These are phyloP conservation scores for Ustilago vetiveriae DNA, from an alignment of 1,284 basidiomycete genomes.

Conservation along the genomic window DNA sequence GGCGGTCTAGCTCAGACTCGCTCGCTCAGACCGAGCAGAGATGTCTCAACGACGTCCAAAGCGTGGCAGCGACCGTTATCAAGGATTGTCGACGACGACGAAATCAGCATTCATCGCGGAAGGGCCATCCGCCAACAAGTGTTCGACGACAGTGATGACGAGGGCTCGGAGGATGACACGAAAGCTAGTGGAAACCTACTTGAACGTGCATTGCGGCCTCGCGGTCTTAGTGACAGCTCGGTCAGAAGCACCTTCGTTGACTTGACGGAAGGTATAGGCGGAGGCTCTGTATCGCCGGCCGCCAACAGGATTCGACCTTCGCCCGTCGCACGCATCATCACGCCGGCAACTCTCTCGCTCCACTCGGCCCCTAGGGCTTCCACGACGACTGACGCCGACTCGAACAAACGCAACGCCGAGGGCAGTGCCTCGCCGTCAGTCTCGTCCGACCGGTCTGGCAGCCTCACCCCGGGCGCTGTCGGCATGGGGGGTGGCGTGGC, in stretches of 20 bases:
- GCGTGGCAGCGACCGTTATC: slow-evolving; percentile 36
- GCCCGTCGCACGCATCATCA: slow-evolving; percentile 56
- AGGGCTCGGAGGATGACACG: slow-evolving; percentile 35
- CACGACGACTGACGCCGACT: slow-evolving; percentile 1
- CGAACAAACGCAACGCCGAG: slow-evolving; percentile 8
- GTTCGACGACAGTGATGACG: slow-evolving; percentile 39
- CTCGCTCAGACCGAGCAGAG: slow-evolving; percentile 6
- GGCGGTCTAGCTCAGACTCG: slow-evolving; percentile 11
- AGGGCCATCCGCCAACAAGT: slow-evolving; percentile 41
- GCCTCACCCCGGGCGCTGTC: slow-evolving; percentile 27
- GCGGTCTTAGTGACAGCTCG: slow-evolving; percentile 63
- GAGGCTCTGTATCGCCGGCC: slow-evolving; percentile 16
- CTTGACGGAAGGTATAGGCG: slow-evolving; percentile 21
- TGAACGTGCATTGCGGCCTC: slow-evolving; percentile 43
- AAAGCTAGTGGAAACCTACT: slow-evolving; percentile 23
- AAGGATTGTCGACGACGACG: slow-evolving; percentile 60
- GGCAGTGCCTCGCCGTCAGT: slow-evolving; percentile 33
- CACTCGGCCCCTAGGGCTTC: slow-evolving; percentile 35
- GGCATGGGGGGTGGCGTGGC: slow-evolving; percentile 24
- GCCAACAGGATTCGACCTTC: slow-evolving; percentile 29
- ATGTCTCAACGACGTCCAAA: slow-evolving; percentile 6
- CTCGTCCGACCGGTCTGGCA: slow-evolving; percentile 30
- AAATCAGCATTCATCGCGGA: slow-evolving; percentile 54
- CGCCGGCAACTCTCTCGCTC: slow-evolving; percentile 56
- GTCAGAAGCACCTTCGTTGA: slow-evolving; percentile 62